Base-by-base conservation (phyloP, 345 rosid species). In the Ricinus communis region DNA sequence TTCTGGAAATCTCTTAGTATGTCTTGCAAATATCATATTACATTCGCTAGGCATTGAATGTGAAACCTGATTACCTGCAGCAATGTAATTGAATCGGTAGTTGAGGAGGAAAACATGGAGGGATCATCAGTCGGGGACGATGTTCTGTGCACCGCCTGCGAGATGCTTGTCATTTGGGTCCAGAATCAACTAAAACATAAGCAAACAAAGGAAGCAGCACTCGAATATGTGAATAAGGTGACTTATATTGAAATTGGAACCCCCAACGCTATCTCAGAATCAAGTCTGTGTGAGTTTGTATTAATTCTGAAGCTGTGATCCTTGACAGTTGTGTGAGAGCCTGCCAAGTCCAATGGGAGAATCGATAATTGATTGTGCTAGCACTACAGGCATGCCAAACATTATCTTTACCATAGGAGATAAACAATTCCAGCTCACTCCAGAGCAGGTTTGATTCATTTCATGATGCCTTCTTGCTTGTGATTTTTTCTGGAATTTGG, bases 81-180 rank as follows among this genome's bases (percentile, higher is more conserved):
- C 52, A 41, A 21, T 0, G 74, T 76, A 52, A 86, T 90, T 52
- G 43, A 78, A 72, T 70, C 81, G 18, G 83, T 87, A 60, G 78
- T 81, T 4, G 85, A 83, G 60, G 62, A 81, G 84, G 84, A 77
- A 67, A 69, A 68, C 18, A 27, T 2, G 57, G 71, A 41, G 24
- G 67, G 30, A 52, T 63, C 76, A 56, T 71, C 79, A 25, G 78
- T 36, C 52, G 67, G 77, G 15, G 77, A 81, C 43, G 81, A 64
- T 69, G 69, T 65, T 59, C 25, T 81, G 22, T 88, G 94, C 79
- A 62, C 70, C 73, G 79, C 81, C 50, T 89, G 93, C 68, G 88
- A 89, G 80, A 83, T 90, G 92, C 72, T 84, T 60, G 94, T 86
- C 51, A 68, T 86, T 55, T 92, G 96, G 96, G 70, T 84, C 68